Evolutionary conservation across 495 filamentous ascomycete species (phyloP), one percentile per base, ranked within the genome.

Genomic region (Aspergillus homomorphus): DNA sequence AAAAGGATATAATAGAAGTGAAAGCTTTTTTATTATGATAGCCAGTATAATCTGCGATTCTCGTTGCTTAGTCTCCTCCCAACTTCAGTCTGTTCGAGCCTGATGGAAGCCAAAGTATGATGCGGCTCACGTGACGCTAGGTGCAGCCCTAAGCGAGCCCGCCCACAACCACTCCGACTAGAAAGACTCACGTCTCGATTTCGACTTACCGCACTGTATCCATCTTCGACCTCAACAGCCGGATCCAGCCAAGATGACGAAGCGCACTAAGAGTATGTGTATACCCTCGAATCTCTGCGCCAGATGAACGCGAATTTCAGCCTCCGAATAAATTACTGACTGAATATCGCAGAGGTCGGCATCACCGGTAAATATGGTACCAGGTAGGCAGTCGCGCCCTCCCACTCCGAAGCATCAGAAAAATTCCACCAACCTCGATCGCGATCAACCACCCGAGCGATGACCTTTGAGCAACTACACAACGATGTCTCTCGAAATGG

Each of bases 241-340:
- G 67, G 68, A 71, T 61, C 59, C 56, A 74, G 71, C 65, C 84
- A 91, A 87, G 76, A 96, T 96, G 91, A 93, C 91, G 71, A 96
- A 96, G 83, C 86, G 91, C 81, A 96, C 91, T 55, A 96, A 96
- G 89, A 96, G 82, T 84, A 73, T 69, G 80, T 74, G 56, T 30
- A 53, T 16, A 50, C 42, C 55, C 50, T 23, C 16, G 42, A 60
- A 38, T 54, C 20, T 23, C n/a, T 22, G 10, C 20, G 14, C 19
- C 9, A 20, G 7, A n/a, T n/a, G 8, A 4, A 45, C 22, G 33
- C 28, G 44, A 24, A 26, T 24, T 19, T 43, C 21, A 20, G 60
- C 46, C 53, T 19, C 46, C 24, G 44, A 59, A 55, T 45, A 52
- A 51, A 51, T 58, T 62, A 63, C 76, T 82, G 70, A 81, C 65